Evolutionary conservation across 73 alveolate genomes (phyloP).

Genomic region (Paramecium tetraurelia): DNA sequence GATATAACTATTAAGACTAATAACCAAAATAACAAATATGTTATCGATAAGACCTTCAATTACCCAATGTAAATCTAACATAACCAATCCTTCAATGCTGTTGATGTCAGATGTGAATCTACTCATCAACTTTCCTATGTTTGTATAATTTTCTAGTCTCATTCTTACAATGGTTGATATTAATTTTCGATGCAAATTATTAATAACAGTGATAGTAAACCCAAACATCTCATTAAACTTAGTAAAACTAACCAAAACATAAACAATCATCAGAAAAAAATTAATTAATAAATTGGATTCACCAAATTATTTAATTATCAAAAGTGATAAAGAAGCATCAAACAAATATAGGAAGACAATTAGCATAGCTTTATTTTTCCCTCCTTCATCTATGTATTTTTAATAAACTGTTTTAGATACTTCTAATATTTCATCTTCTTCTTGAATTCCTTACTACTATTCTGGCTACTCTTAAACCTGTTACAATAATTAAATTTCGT

Average conservation of each 20-base stretch:
- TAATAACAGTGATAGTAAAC: conserved; percentile 4
- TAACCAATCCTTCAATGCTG: conserved; percentile 39
- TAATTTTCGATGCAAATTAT: conserved; percentile 36
- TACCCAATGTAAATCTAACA: conserved; percentile 35
- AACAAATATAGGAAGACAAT: background rate
- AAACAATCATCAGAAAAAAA: background rate
- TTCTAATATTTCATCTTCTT: background rate
- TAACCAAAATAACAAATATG: background rate
- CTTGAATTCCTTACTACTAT: background rate
- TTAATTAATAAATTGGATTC: background rate
- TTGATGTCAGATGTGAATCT: conserved; percentile 31
- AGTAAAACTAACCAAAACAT: background rate
- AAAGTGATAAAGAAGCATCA: background rate
- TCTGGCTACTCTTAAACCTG: background rate
- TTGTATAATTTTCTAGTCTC: background rate
- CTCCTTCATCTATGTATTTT: conserved; percentile 33
- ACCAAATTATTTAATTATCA: conserved; percentile 12
- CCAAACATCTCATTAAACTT: background rate
- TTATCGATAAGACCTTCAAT: conserved; percentile 32
- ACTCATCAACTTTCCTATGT: conserved; percentile 18
- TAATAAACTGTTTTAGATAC: background rate
- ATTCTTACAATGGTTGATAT: background rate
- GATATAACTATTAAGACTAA: background rate
- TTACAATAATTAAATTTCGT: background rate
- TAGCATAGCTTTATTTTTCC: background rate